Percentiles rank a stretch among this genome's conserved stretches.
phyloP scores from a whole-genome alignment of 495 filamentous ascomycete species.

The Penicillium waksmanii region DNA sequence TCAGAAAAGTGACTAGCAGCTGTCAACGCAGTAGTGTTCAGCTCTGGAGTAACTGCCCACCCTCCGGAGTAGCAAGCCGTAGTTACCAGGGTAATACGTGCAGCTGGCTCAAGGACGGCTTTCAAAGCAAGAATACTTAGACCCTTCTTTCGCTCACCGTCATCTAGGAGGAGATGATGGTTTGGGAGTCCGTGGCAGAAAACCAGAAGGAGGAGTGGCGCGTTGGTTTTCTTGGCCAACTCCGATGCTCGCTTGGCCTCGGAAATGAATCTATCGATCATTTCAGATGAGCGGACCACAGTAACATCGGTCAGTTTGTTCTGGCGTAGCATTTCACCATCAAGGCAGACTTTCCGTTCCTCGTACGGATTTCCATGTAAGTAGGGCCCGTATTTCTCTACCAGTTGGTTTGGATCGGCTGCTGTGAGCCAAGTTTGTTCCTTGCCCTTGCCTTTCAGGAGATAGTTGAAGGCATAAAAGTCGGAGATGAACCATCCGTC shows the following conservation, averaged over 20 bases:
- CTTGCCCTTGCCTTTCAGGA: conserved; percentile 1
- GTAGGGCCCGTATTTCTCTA: conserved; percentile 5
- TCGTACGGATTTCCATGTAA: background rate
- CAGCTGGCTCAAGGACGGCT: background rate
- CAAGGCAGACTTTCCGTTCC: background rate
- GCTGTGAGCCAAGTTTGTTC: conserved; percentile 7
- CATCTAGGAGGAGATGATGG: background rate
- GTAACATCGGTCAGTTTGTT: background rate
- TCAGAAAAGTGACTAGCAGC: background rate
- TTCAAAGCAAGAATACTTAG: background rate
- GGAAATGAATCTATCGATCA: background rate
- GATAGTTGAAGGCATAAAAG: conserved; percentile 7
- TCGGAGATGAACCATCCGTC: conserved; percentile 2
- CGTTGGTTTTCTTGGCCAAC: background rate
- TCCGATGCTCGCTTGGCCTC: conserved; percentile 1
- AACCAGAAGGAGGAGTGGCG: background rate
- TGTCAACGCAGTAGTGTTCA: background rate
- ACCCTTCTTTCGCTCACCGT: background rate
- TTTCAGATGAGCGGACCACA: background rate
- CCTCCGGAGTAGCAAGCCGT: conserved; percentile 1
- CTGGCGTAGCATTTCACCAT: background rate
- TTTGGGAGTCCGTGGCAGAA: conserved; percentile 3
- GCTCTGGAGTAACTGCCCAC: conserved; percentile 1
- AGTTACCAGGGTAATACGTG: background rate
- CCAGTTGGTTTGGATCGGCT: background rate